Base-by-base conservation (phyloP, 1,284 basidiomycete species). In the Ganoderma sinense region DNA sequence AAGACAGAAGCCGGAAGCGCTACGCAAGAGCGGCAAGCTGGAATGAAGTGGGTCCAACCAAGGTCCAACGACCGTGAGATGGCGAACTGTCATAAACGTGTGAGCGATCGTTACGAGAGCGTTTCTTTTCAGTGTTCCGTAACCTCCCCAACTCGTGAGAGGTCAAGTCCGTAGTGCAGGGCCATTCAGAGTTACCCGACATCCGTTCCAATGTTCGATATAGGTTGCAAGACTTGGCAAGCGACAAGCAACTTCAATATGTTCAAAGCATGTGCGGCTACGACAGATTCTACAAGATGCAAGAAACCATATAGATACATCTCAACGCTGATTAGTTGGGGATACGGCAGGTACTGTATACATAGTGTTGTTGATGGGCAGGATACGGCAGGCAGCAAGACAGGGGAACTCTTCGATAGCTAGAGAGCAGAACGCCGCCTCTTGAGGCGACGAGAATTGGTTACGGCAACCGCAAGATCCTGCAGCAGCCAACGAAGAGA, bases 391-490 rank as follows among this genome's bases (percentile, higher is more conserved):
- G n/a, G 7, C 3, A 48, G 59, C 39, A 61, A 40, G n/a, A 26
- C n/a, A 61, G 6, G 20, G 23, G 26, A 20, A 14, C 20, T 39
- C 36, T 26, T 45, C 39, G 41, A 13, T 33, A 26, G 10, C 2
- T 69, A 65, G 39, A 56, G 40, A 10, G 33, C 14, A 33, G 69
- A 67, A 16, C 61, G 53, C n/a, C 62, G 62, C 43, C 36, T 68
- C 41, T 69, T 73, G 36, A 56, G 55, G 14, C 48, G 14, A 39
- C 68, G 71, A 29, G 65, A 39, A 10, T 48, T 29, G 20, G 45
- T 63, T 26, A 71, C 59, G 1, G 70, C 72, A 48, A 72, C 53
- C 45, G 73, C 73, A 43, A 74, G 68, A 41, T 72, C 73, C 73
- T 74, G 55, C 23, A 55, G 33, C n/a, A 39, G 36, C 29, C 51